Base-by-base conservation (phyloP, 1,284 basidiomycete genomes). In the Melampsora larici-populina region DNA sequence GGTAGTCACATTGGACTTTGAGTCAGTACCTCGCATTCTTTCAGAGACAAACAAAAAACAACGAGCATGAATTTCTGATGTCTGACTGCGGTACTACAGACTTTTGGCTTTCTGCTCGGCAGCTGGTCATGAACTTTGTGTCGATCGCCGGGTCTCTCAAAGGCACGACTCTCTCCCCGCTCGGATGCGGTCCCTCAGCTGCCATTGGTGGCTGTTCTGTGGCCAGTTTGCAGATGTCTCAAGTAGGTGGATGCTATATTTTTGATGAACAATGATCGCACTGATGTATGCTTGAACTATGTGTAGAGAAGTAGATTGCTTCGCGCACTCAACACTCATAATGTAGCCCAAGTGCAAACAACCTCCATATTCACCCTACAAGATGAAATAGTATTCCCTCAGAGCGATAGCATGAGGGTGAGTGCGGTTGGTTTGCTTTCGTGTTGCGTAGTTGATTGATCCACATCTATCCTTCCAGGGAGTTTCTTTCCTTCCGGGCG, bases 331-430 rank as follows among this genome's bases (percentile, higher is more conserved):
- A 75, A 66, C 36, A 66, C 40, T 33, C 21, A 36, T 8, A 66
- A 26, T 17, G 64, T 60, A 13, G 78, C 80, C 4, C 74, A 66
- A 17, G 64, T 80, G 9, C 62, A 74, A 26, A 80, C 79, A 0
- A 79, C 79, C 13, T 79, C 78, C 29, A 66, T 80, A 29, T 79
- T 72, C 51, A 79, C 67, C 40, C 13, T 36, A 6, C 63, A 64
- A 36, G 80, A 80, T 70, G 80, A 80, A 26, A 58, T 80, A 31
- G 70, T 80, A 21, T 70, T 48, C 17, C 78, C 79, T 18, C 79
- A 79, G 66, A 55, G 18, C 18, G 11, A 43, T n/a, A 63, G 63
- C 24, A 21, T 31, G 17, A 29, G 40, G 17, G 72, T 75, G 64
- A 24, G 29, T 29, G 3, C 29, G 48, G 24, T 60, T 48, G 60